These are phyloP conservation scores for Rubroboletus pulcherrimus DNA, from an alignment of 768 basidiomycete genomes.

Conservation along the genomic window DNA sequence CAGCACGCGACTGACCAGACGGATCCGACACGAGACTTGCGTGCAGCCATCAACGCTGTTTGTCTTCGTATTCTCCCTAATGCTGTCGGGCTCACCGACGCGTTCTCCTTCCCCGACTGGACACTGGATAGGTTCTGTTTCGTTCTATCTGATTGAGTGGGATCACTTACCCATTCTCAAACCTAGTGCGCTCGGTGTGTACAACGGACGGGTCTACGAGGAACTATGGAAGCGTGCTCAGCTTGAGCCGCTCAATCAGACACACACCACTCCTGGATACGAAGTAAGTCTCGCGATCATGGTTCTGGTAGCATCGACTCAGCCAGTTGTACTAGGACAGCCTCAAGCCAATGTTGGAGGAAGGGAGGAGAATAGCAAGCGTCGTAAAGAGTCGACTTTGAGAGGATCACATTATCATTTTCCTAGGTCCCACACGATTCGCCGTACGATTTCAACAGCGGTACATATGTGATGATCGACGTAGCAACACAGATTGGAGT, in stretches of 20 bases:
- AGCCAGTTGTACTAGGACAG: conserved; percentile 13
- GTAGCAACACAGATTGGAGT: too few species aligned
- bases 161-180: not conserved
- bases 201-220: conserved; percentile 64
- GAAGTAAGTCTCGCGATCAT: conserved; percentile 33
- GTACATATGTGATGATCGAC: too few species aligned
- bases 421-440: too few species aligned
- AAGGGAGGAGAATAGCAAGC: conserved; percentile 18
- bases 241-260: conserved; percentile 55
- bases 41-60: conserved; percentile 44
- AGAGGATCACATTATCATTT: not conserved
- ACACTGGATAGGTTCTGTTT: conserved; percentile 56
- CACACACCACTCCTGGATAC: conserved; percentile 52
- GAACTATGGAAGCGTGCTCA: conserved; percentile 59
- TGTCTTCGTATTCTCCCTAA: conserved; percentile 58
- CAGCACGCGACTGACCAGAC: conserved; percentile 13
- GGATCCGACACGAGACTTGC: conserved; percentile 48
- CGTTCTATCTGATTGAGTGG: not conserved
- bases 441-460: too few species aligned
- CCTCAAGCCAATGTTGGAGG: conserved; percentile 25
- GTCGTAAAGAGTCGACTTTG: conserved; percentile 20
- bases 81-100: conserved; percentile 64
- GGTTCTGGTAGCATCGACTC: not conserved
- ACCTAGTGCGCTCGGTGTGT: conserved; percentile 56
- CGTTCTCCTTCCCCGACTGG: conserved; percentile 75